These are phyloP conservation scores for Clausena lansium DNA, from an alignment of 345 rosid genomes.

Conservation along the genomic window DNA sequence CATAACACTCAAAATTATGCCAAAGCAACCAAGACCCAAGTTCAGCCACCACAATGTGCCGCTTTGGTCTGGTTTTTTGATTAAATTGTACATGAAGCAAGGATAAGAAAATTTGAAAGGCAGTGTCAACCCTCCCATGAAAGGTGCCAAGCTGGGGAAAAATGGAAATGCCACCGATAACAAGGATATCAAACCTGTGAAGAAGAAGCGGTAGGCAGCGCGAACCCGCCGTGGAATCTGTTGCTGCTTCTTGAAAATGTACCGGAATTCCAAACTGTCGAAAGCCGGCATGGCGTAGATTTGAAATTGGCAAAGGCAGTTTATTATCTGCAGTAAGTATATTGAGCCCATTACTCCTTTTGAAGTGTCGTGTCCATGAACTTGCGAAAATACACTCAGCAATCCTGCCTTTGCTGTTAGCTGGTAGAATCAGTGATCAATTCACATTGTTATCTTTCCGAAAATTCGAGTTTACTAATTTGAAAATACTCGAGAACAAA, in stretches of 20 bases:
- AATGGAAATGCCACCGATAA: slow-evolving; percentile 31
- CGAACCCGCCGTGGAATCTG: slow-evolving; percentile 34
- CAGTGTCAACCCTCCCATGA: neutral
- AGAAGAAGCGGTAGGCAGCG: slow-evolving; percentile 22
- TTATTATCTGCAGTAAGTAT: slow-evolving; percentile 25
- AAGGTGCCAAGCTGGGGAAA: neutral
- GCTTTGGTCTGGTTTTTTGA: too few species aligned
- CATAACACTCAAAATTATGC: too few species aligned
- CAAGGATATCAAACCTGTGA: slow-evolving; percentile 33
- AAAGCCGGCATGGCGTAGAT: slow-evolving; percentile 57
- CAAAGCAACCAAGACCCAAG: too few species aligned
- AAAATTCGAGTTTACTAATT: too few species aligned
- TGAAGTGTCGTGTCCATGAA: slow-evolving; percentile 27
- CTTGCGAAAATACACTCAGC: slow-evolving; percentile 24
- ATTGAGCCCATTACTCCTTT: slow-evolving; percentile 19
- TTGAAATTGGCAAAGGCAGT: slow-evolving; percentile 43
- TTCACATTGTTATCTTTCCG: too few species aligned
- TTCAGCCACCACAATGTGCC: too few species aligned
- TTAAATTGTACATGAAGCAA: too few species aligned
- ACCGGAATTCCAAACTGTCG: slow-evolving; percentile 45
- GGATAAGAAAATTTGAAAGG: too few species aligned
- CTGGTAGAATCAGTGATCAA: too few species aligned
- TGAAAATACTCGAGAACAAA: too few species aligned
- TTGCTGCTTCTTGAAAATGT: slow-evolving; percentile 16
- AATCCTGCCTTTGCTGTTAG: neutral